Evolutionary conservation across 1,284 basidiomycete genomes (phyloP), one percentile per base, ranked within the genome.

Genomic region (Ganoderma resinaceum): DNA sequence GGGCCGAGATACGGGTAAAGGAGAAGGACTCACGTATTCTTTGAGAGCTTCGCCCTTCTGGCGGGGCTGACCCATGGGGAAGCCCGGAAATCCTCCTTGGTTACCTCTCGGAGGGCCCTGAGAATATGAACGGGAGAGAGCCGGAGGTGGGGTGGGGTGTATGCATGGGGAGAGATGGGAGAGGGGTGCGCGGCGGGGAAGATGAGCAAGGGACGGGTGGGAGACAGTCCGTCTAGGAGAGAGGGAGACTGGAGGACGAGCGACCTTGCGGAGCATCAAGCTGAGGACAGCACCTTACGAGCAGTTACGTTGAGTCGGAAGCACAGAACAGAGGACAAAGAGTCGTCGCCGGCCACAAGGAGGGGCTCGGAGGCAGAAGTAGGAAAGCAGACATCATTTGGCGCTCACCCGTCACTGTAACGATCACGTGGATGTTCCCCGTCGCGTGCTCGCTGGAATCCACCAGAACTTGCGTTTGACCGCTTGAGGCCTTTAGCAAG

Each of bases 41-140:
- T 94, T 94, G 76, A 96, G 80, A 1, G 93, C 91, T 29, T 94
- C 93, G 12, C 95, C 94, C 76, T 95, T 94, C 79, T 91, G 83
- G 29, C 80, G 79, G 70, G 88, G 86, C 66, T 87, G 87, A 63
- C 83, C 84, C 61, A 87, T 85, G 63, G 87, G 74, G 20, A 86
- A 87, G 8, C 71, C 71, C 2, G 89, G 89, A 72, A 90, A 87
- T 2, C 87, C 86, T 37, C 85, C 84, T 14, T 31, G 16, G 16
- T 76, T 76, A 29, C 79, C 80, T 20, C 83, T 81, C 0, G 79
- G 76, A 2, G 80, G 80, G 0, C 65, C 75, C 61, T 80, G 79
- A 4, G 81, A 79, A 72, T 82, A 82, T 18, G 66, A 59, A 0
- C 72, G 67, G 1, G 60, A 43, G 18, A 69, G 16, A 0, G 69